Percentiles rank a stretch among this genome's conserved stretches.
These are phyloP conservation scores for Inga oerstediana DNA, from an alignment of 306 rosid species.

Conservation along the genomic window DNA sequence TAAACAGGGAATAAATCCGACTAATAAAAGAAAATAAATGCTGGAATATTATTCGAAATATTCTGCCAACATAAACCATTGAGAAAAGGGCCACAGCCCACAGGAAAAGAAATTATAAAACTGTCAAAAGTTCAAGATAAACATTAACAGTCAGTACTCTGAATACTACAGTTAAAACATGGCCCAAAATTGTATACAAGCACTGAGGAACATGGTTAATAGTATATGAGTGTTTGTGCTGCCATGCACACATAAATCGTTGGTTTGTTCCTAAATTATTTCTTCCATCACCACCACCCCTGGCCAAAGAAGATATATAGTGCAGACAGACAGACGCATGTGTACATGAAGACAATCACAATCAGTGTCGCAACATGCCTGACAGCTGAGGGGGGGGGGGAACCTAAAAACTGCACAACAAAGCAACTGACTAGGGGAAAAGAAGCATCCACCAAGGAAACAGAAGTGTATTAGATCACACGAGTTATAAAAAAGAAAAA, in stretches of 20 bases:
- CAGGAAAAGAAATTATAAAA: background rate
- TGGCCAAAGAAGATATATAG: background rate
- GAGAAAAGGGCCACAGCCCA: background rate
- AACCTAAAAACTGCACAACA: background rate
- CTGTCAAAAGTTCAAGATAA: background rate
- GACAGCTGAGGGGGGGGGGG: background rate
- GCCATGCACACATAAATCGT: background rate
- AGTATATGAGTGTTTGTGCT: background rate
- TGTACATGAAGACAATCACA: background rate
- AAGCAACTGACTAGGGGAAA: background rate
- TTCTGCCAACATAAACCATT: background rate
- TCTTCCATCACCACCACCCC: background rate
- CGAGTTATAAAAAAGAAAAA: slow-evolving; percentile 18
- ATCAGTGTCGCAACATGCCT: background rate
- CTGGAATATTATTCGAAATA: background rate
- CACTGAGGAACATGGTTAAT: background rate
- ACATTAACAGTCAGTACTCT: background rate
- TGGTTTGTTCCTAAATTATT: background rate
- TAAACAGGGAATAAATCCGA: background rate
- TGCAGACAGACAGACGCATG: background rate
- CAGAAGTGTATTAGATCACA: slow-evolving; percentile 1
- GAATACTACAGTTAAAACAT: background rate
- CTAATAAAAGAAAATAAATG: no score
- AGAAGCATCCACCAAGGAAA: slow-evolving; percentile 8
- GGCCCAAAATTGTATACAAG: background rate